Conservation (phyloP, 2,329 filamentous ascomycete species). For the Colletotrichum sp. region DNA sequence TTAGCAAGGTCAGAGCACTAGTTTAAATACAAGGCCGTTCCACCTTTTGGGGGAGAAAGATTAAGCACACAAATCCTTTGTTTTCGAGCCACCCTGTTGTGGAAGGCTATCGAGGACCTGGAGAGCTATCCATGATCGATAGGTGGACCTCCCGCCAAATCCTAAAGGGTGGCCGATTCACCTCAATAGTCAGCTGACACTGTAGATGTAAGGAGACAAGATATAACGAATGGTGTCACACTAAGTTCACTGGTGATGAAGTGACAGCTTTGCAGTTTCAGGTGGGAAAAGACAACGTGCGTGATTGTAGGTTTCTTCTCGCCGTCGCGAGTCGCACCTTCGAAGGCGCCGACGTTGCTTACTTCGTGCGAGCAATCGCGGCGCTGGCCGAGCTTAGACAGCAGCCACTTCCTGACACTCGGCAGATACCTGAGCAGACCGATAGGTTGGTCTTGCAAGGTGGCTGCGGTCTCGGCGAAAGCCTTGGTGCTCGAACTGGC, state of each 20-base stretch:
- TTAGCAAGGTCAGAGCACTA: background rate
- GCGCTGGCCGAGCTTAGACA: conserved; percentile 38
- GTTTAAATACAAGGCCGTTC: background rate
- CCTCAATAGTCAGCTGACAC: background rate
- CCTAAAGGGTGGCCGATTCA: background rate
- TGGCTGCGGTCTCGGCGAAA: conserved; percentile 34
- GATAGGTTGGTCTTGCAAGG: conserved; percentile 33
- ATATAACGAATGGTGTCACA: background rate
- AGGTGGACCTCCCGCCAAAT: background rate
- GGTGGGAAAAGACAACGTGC: conserved; percentile 45
- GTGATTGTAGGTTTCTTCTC: conserved; percentile 26
- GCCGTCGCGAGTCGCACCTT: conserved; percentile 16
- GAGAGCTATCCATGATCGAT: background rate
- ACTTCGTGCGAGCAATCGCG: conserved; percentile 48
- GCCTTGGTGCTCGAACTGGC: conserved; percentile 33
- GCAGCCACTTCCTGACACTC: conserved; percentile 43
- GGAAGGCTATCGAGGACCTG: background rate
- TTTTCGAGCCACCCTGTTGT: no score
- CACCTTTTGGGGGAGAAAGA: background rate
- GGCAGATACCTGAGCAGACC: conserved; percentile 46
- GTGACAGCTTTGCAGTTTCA: background rate
- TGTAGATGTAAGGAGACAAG: background rate
- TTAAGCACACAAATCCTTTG: background rate
- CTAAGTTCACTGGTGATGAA: background rate
- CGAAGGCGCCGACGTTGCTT: conserved; percentile 48